These are phyloP conservation scores for Alternaria conjuncta DNA, from an alignment of 2,329 filamentous ascomycete genomes.

Conservation along the genomic window DNA sequence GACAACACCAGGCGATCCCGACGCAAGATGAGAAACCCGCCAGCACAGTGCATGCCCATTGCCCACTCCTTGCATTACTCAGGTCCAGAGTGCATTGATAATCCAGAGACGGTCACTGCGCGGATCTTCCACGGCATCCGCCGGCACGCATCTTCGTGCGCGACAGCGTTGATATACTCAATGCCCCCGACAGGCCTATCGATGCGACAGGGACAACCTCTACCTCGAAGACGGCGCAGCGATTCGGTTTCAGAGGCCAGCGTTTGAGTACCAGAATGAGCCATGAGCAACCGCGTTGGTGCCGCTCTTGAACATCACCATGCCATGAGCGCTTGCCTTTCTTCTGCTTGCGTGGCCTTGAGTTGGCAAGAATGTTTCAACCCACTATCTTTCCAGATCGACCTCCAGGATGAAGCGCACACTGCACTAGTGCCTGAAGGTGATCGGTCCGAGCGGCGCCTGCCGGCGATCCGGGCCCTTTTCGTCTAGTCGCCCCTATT, in stretches of 20 bases:
- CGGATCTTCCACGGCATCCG: not conserved
- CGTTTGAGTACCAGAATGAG: not conserved
- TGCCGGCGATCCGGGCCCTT: conserved; percentile 5
- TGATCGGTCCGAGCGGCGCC: conserved; percentile 10
- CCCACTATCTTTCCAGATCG: not conserved
- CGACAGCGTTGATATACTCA: not conserved
- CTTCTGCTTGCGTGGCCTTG: not conserved
- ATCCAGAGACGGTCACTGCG: not conserved
- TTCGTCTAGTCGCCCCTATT: not conserved
- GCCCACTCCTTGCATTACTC: not conserved
- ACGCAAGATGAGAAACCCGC: not conserved
- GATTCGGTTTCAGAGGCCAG: not conserved
- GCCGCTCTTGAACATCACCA: not conserved
- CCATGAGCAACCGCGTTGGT: not conserved
- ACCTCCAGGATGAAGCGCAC: not conserved
- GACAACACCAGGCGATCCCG: not conserved
- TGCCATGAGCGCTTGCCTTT: not conserved
- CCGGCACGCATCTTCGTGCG: not conserved
- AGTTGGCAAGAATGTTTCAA: not conserved
- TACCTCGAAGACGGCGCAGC: not conserved
- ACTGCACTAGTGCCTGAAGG: not conserved
- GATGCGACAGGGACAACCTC: not conserved
- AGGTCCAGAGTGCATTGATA: not conserved
- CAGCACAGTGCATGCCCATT: not conserved
- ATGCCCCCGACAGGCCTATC: not conserved